Percentiles rank a stretch among this genome's conserved stretches.
Evolutionary conservation across 345 rosid genomes (phyloP).

Genomic region (Eucalyptus regnans): DNA sequence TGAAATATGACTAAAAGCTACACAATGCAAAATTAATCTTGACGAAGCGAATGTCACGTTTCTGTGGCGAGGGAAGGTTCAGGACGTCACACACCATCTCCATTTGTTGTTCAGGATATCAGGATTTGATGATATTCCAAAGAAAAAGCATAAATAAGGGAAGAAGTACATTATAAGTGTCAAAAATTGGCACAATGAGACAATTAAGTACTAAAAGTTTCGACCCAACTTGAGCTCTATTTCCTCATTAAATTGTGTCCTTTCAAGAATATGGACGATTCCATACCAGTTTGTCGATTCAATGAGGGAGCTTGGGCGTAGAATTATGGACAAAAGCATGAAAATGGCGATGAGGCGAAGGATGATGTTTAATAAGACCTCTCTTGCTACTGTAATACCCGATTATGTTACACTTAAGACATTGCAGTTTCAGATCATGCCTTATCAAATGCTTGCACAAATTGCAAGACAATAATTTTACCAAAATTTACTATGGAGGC

Average conservation of each 20-base stretch:
- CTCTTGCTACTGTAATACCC: not conserved
- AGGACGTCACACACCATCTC: slow-evolving; percentile 26
- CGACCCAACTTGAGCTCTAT: no score
- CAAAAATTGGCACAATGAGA: no score
- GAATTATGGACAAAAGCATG: not conserved
- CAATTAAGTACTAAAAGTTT: no score
- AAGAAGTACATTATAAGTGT: no score
- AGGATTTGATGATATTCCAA: slow-evolving; percentile 27
- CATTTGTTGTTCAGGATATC: slow-evolving; percentile 63
- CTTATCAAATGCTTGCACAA: not conserved
- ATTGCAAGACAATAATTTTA: not conserved
- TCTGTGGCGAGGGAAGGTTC: no score
- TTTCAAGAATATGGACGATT: no score
- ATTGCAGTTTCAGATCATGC: not conserved
- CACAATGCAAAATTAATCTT: no score
- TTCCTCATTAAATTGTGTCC: no score
- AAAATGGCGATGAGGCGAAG: not conserved
- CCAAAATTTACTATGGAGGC: not conserved
- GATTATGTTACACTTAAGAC: not conserved
- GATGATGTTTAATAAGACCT: not conserved
- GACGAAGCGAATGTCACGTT: no score
- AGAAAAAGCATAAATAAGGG: not conserved
- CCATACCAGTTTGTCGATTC: no score
- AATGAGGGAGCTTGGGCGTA: not conserved
- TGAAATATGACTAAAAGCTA: not conserved